phyloP scores from a whole-genome alignment of 1,284 basidiomycete genomes.

The Ganoderma boninense region DNA sequence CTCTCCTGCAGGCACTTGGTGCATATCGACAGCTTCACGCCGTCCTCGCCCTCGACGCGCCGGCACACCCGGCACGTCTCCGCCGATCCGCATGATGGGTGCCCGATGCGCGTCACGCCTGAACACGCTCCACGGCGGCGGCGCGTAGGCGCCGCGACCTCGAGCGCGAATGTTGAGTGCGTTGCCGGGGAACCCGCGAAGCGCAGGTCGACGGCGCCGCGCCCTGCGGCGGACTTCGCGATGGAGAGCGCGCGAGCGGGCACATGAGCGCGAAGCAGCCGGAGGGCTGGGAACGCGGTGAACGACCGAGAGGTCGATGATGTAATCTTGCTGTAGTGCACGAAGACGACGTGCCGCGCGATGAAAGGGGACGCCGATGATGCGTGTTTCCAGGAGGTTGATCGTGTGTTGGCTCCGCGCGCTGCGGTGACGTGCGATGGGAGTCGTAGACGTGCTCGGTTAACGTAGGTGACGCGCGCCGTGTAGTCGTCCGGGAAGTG shows the following conservation, averaged over 20 bases:
- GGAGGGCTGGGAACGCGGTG: not conserved
- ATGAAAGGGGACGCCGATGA: not conserved
- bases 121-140: not conserved
- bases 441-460: constrained; percentile 3
- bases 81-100: not conserved
- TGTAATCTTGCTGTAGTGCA: constrained; percentile 1
- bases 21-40: constrained; percentile 1
- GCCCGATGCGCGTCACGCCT: not conserved
- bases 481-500: constrained; percentile 1
- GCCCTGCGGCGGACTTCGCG: not conserved
- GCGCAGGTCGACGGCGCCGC: not conserved
- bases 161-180: not conserved
- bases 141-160: not conserved
- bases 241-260: not conserved
- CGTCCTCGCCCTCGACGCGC: not conserved
- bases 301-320: not conserved
- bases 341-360: not conserved
- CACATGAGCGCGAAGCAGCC: not conserved
- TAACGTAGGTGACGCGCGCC: not conserved
- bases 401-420: not conserved
- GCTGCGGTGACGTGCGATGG: not conserved
- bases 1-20: not conserved
- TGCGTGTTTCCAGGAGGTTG: constrained; percentile 2
- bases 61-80: constrained; percentile 4
- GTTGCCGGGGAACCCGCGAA: not conserved